A percentile compares a stretch with the other conserved stretches of the same genome.
These are phyloP conservation scores for Megacollybia marginata DNA, from an alignment of 768 basidiomycete species.

Conservation along the genomic window DNA sequence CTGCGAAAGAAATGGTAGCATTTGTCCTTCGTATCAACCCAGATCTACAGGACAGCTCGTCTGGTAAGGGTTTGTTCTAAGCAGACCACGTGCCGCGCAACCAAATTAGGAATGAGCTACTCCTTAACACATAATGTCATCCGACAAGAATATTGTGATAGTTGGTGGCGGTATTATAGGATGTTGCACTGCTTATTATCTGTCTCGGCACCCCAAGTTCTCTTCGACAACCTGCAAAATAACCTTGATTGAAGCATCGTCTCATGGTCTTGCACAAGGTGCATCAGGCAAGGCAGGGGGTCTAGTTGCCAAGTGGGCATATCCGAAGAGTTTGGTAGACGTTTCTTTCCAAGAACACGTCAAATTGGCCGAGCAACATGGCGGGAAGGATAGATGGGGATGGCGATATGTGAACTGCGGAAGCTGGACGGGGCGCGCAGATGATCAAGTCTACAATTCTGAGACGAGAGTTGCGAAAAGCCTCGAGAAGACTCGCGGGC, in stretches of 20 bases:
- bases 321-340: constrained; percentile 58
- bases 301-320: constrained; percentile 82
- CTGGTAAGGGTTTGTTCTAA: too few species aligned
- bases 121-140: too few species aligned
- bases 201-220: constrained; percentile 50
- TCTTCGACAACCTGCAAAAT: constrained; percentile 31
- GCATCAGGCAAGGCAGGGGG: constrained; percentile 84
- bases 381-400: constrained; percentile 72
- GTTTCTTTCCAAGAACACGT: constrained; percentile 74
- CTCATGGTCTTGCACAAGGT: constrained; percentile 61
- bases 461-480: constrained; percentile 28
- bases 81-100: too few species aligned
- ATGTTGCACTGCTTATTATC: constrained; percentile 76
- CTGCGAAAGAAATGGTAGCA: constrained; percentile 25
- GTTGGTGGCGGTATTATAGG: constrained; percentile 88
- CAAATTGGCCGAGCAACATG: constrained; percentile 59
- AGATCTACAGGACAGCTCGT: too few species aligned
- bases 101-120: too few species aligned
- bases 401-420: constrained; percentile 73
- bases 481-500: constrained; percentile 48
- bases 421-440: constrained; percentile 55
- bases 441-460: constrained; percentile 13
- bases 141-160: constrained; percentile 46
- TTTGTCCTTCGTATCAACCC: too few species aligned
- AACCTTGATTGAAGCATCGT: constrained; percentile 68